These are phyloP conservation scores for Penicillium occitanis DNA, from an alignment of 2,329 filamentous ascomycete genomes.

Conservation along the genomic window DNA sequence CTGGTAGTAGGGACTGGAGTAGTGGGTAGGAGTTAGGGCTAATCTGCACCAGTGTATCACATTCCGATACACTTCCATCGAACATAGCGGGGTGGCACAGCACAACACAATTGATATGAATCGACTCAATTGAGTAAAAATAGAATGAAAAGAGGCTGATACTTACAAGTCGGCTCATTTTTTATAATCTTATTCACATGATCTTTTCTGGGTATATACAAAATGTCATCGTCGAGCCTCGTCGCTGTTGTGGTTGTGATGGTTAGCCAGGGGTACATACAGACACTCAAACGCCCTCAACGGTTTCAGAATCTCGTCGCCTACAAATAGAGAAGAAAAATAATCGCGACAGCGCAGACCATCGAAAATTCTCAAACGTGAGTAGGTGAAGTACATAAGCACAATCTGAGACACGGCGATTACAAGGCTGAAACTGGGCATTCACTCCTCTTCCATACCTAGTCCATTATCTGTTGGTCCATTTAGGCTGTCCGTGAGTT, in stretches of 20 bases:
- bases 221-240: neutral
- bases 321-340: neutral
- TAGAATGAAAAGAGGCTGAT: neutral
- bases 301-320: neutral
- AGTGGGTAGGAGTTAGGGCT: neutral
- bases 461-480: neutral
- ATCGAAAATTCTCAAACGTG: neutral
- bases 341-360: neutral
- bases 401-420: neutral
- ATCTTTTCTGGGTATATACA: neutral
- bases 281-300: neutral
- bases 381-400: neutral
- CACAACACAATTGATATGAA: neutral
- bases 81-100: neutral
- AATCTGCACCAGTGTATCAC: conserved; percentile 16
- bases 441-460: too few species aligned
- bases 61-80: neutral
- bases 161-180: neutral
- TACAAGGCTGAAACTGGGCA: conserved; percentile 2
- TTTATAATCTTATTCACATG: neutral
- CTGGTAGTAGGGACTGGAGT: too few species aligned
- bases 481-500: neutral
- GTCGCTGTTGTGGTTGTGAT: neutral
- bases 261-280: neutral
- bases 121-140: neutral